Evolutionary conservation across 768 basidiomycete genomes (phyloP).

Genomic region (Xerocomellus intermedius): DNA sequence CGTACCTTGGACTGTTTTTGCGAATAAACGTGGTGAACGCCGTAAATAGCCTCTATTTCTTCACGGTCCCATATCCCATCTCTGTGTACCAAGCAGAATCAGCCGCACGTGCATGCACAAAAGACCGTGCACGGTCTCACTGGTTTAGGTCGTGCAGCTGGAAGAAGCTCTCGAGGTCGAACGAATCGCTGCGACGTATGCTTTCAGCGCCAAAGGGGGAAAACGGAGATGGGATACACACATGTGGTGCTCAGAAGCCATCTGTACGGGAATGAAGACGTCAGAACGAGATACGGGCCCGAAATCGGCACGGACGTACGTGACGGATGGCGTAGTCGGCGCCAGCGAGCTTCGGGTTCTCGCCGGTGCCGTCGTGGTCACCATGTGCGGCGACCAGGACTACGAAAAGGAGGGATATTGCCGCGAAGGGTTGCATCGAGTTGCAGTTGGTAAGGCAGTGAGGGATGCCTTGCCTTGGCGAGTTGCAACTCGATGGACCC

Average conservation of each 20-base stretch:
- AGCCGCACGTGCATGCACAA: not conserved
- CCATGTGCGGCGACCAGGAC: conserved; percentile 52
- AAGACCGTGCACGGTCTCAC: conserved; percentile 36
- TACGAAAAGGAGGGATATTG: conserved; percentile 39
- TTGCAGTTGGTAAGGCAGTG: conserved; percentile 7
- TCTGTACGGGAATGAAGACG: conserved; percentile 45
- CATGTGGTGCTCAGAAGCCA: conserved; percentile 90
- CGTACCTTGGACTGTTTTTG: conserved; percentile 74
- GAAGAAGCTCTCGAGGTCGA: conserved; percentile 88
- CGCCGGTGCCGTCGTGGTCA: conserved; percentile 52
- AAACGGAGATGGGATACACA: conserved; percentile 31
- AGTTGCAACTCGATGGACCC: conserved; percentile 12
- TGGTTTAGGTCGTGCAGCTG: conserved; percentile 90
- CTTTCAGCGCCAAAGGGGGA: not conserved
- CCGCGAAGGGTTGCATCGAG: conserved; percentile 49
- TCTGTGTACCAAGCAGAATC: conserved; percentile 34
- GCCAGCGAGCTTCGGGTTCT: conserved; percentile 53
- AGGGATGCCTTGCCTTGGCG: not conserved
- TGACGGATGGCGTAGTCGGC: conserved; percentile 82
- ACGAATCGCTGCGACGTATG: conserved; percentile 60
- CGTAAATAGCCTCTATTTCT: conserved; percentile 95
- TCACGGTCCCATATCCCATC: conserved; percentile 81
- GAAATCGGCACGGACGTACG: conserved; percentile 51
- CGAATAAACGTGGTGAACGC: conserved; percentile 89
- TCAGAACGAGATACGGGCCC: conserved; percentile 11